Evolutionary conservation across 2,329 filamentous ascomycete genomes (phyloP).

Genomic region (Pseudocercospora fuligena): DNA sequence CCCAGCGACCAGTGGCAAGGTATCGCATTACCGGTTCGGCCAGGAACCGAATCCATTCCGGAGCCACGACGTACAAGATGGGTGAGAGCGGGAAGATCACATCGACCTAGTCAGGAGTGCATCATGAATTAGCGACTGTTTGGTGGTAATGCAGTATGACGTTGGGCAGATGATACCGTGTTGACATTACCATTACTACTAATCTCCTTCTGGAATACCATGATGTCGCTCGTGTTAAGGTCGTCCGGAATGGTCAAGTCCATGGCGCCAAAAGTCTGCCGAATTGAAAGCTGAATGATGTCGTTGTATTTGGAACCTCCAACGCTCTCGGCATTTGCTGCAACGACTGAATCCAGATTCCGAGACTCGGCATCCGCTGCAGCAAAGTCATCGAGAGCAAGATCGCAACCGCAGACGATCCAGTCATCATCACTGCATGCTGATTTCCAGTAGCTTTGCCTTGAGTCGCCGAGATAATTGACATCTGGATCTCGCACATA

Average conservation of each 20-base stretch:
- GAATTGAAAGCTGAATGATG: slow-evolving; percentile 50
- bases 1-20: slow-evolving; percentile 28
- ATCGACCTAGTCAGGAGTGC: slow-evolving; percentile 17
- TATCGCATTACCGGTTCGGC: slow-evolving; percentile 12
- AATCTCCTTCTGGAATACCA: slow-evolving; percentile 62
- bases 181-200: slow-evolving; percentile 44
- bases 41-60: slow-evolving; percentile 17
- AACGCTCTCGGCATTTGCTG: slow-evolving; percentile 22
- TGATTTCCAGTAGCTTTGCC: slow-evolving; percentile 48
- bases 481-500: slow-evolving; percentile 48
- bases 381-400: slow-evolving; percentile 49
- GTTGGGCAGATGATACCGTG: slow-evolving; percentile 23
- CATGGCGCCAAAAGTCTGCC: slow-evolving; percentile 56
- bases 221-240: slow-evolving; percentile 46
- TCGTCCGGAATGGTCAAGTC: slow-evolving; percentile 53
- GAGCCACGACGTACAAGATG: slow-evolving; percentile 35
- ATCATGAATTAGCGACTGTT: neutral
- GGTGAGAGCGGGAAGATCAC: slow-evolving; percentile 37
- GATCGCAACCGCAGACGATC: slow-evolving; percentile 42
- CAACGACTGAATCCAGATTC: slow-evolving; percentile 28
- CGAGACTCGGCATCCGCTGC: slow-evolving; percentile 44
- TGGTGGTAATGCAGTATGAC: neutral
- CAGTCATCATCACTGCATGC: slow-evolving; percentile 35
- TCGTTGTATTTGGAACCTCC: slow-evolving; percentile 39
- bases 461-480: slow-evolving; percentile 47